Conservation (phyloP, 768 basidiomycete species). For the Pulveroboletus sp. region DNA sequence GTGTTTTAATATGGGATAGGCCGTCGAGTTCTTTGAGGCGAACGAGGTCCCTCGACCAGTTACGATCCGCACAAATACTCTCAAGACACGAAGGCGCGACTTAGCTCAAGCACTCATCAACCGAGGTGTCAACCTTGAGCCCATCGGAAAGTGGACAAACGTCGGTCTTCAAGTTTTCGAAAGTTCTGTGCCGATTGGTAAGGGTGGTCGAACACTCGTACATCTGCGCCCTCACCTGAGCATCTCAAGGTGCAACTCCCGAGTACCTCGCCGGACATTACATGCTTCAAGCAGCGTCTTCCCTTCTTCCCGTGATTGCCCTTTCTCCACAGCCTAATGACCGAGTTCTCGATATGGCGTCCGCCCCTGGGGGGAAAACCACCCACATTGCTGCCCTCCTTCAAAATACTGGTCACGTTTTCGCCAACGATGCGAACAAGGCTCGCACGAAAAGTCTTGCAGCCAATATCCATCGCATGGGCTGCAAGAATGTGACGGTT, state of each 20-base stretch:
- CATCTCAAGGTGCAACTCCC: slow-evolving; percentile 75
- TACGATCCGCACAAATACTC: slow-evolving; percentile 95
- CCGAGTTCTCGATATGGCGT: slow-evolving; percentile 96
- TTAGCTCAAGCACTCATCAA: slow-evolving; percentile 92
- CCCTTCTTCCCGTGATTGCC: slow-evolving; percentile 98
- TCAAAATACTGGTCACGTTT: slow-evolving; percentile 96
- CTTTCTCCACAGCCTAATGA: slow-evolving; percentile 90
- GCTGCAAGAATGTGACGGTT: slow-evolving; percentile 96
- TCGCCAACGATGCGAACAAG: slow-evolving; percentile 96
- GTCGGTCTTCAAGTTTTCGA: slow-evolving; percentile 99
- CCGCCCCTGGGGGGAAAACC: slow-evolving; percentile 96
- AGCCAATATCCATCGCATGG: slow-evolving; percentile 93
- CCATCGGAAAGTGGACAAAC: slow-evolving; percentile 99
- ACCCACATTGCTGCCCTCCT: slow-evolving; percentile 96
- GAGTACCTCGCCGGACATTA: slow-evolving; percentile 99
- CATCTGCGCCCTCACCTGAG: not conserved
- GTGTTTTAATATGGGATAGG: slow-evolving; percentile 43
- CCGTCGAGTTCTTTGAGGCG: slow-evolving; percentile 97
- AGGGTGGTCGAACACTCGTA: slow-evolving; percentile 1
- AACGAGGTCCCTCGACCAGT: slow-evolving; percentile 95
- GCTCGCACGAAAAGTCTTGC: slow-evolving; percentile 92
- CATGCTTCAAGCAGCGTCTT: slow-evolving; percentile 98
- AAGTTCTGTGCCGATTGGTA: slow-evolving; percentile 89
- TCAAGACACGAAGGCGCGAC: slow-evolving; percentile 89
- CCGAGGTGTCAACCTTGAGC: slow-evolving; percentile 94